These are phyloP conservation scores for Colletotrichum trifolii DNA, from an alignment of 2,329 filamentous ascomycete species.

Conservation along the genomic window DNA sequence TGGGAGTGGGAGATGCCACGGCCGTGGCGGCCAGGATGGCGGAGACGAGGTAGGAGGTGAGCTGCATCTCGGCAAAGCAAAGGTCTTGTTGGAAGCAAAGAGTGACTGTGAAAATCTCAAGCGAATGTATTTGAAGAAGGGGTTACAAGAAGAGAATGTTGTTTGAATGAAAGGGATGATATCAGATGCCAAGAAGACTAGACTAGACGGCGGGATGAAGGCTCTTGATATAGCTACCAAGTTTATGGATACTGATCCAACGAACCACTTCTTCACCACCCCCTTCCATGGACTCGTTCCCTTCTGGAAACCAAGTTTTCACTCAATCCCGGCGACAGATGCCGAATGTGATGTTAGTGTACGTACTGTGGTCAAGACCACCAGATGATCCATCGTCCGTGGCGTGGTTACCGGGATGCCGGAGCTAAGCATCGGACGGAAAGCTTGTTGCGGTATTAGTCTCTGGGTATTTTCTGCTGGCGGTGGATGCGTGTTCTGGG, in stretches of 20 bases:
- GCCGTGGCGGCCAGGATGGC: constrained; percentile 45
- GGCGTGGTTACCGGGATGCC: constrained; percentile 19
- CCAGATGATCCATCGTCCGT: not conserved
- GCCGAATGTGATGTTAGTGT: constrained; percentile 14
- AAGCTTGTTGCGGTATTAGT: constrained; percentile 29
- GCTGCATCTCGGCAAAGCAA: constrained; percentile 13
- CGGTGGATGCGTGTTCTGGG: constrained; percentile 2
- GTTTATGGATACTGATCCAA: not conserved
- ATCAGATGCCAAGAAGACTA: constrained; percentile 2
- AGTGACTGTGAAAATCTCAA: constrained; percentile 2
- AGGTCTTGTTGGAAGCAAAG: not conserved
- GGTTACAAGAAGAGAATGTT: constrained; percentile 19
- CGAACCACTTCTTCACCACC: not conserved
- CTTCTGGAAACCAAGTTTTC: constrained; percentile 11
- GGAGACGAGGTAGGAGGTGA: constrained; percentile 39
- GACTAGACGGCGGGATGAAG: not conserved
- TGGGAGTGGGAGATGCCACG: constrained; percentile 43
- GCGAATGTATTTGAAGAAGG: not conserved
- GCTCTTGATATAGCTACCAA: constrained; percentile 20
- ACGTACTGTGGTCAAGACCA: not conserved
- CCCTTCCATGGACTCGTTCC: not conserved
- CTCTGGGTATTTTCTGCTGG: no score
- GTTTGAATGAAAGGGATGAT: not conserved
- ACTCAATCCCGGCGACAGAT: constrained; percentile 24
- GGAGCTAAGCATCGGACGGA: constrained; percentile 26